These are phyloP conservation scores for Alternaria consortialis DNA, from an alignment of 2,329 filamentous ascomycete genomes.

Conservation along the genomic window DNA sequence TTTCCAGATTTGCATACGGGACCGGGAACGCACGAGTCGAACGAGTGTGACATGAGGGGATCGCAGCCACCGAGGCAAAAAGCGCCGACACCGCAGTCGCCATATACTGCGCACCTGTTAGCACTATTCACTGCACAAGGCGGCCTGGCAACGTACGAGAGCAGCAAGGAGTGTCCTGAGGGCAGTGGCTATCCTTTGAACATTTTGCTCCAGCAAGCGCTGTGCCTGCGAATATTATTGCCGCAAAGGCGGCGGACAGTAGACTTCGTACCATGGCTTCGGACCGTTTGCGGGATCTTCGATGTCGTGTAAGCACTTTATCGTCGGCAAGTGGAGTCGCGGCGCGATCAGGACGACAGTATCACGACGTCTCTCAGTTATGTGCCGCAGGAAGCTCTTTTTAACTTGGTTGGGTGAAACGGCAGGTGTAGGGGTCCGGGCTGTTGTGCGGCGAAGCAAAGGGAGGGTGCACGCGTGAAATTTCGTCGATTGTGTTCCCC, in stretches of 20 bases:
- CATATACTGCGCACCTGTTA: slow-evolving; percentile 73
- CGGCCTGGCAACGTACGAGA: slow-evolving; percentile 45
- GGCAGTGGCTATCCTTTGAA: slow-evolving; percentile 67
- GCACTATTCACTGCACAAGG: slow-evolving; percentile 14
- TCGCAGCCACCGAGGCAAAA: slow-evolving; percentile 98
- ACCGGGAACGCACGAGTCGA: slow-evolving; percentile 85
- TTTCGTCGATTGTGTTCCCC: slow-evolving; percentile 20
- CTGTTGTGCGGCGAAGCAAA: slow-evolving; percentile 10
- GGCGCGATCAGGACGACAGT: slow-evolving; percentile 29
- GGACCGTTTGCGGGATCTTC: slow-evolving; percentile 21
- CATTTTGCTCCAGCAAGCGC: slow-evolving; percentile 50
- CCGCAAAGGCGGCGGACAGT: slow-evolving; percentile 41
- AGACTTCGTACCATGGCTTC: slow-evolving; percentile 42
- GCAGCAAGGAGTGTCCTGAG: slow-evolving; percentile 62
- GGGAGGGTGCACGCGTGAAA: slow-evolving; percentile 1
- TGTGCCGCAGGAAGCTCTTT: slow-evolving; percentile 7
- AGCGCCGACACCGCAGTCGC: slow-evolving; percentile 89
- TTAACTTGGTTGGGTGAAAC: slow-evolving; percentile 7
- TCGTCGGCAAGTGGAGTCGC: slow-evolving; percentile 28
- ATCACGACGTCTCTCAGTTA: slow-evolving; percentile 11
- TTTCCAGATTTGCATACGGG: slow-evolving; percentile 80
- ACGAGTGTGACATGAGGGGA: slow-evolving; percentile 79
- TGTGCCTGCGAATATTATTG: slow-evolving; percentile 36
- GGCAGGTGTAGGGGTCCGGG: slow-evolving; percentile 10
- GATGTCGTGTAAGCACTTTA: slow-evolving; percentile 42